phyloP scores from a whole-genome alignment of 768 basidiomycete species.

The Trametes coccinea region DNA sequence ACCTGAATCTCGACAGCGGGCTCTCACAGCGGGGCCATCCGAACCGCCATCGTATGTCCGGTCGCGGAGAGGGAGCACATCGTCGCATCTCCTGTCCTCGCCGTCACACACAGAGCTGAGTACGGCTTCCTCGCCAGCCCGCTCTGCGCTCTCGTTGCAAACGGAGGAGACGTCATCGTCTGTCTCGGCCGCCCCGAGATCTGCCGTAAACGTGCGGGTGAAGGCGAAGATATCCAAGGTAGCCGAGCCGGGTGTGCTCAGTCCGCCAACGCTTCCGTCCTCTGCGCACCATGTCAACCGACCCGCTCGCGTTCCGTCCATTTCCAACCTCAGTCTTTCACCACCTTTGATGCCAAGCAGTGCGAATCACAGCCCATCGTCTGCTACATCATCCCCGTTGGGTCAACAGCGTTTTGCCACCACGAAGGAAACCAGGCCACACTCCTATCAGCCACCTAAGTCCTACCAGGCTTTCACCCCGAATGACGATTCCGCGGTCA shows the following conservation, averaged over 20 bases:
- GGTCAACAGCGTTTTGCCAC: slow-evolving; percentile 27
- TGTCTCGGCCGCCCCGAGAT: slow-evolving; percentile 11
- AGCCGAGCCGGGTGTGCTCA: slow-evolving; percentile 37
- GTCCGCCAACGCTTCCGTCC: slow-evolving; percentile 27
- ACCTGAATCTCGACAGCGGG: slow-evolving; percentile 33
- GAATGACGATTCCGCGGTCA: slow-evolving; percentile 30
- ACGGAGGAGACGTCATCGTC: slow-evolving; percentile 23
- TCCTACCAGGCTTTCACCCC: slow-evolving; percentile 23
- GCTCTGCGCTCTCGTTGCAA: slow-evolving; percentile 23
- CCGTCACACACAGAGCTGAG: slow-evolving; percentile 19
- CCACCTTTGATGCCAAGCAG: slow-evolving; percentile 28
- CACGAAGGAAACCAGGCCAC: slow-evolving; percentile 22
- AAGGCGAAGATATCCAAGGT: slow-evolving; percentile 63
- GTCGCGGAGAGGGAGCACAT: slow-evolving; percentile 28
- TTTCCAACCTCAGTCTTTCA: slow-evolving; percentile 32
- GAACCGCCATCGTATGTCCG: slow-evolving; percentile 20
- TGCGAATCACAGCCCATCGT: slow-evolving; percentile 18
- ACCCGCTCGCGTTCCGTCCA: slow-evolving; percentile 33
- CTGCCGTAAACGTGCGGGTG: slow-evolving; percentile 38
- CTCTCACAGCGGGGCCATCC: slow-evolving; percentile 29
- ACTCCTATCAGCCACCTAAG: slow-evolving; percentile 22
- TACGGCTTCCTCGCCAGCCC: slow-evolving; percentile 17
- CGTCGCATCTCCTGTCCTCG: slow-evolving; percentile 26
- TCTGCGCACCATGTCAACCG: slow-evolving; percentile 27
- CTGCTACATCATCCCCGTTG: slow-evolving; percentile 21